These are phyloP conservation scores for Solanum hybrid DNA, from an alignment of 305 asterid species.

Conservation along the genomic window DNA sequence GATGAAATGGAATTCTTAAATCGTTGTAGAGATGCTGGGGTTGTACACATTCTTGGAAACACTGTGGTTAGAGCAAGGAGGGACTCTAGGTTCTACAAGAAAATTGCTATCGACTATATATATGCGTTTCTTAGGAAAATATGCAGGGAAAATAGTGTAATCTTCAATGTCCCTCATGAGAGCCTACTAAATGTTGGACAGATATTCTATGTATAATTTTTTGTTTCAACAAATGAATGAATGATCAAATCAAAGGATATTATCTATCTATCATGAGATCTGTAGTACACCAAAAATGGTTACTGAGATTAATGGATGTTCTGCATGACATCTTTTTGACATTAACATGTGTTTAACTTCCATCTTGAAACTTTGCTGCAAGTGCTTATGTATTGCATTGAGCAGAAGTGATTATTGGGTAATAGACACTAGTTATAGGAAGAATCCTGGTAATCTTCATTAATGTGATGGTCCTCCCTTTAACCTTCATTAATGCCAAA, in stretches of 20 bases:
- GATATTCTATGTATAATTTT: slow-evolving; percentile 61
- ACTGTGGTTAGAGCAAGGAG: slow-evolving; percentile 77
- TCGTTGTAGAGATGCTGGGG: slow-evolving; percentile 81
- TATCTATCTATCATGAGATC: background rate
- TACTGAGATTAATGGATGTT: background rate
- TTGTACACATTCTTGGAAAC: slow-evolving; percentile 92
- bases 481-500: no score
- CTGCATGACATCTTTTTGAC: background rate
- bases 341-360: background rate
- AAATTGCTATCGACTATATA: slow-evolving; percentile 71
- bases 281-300: background rate
- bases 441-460: background rate
- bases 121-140: slow-evolving; percentile 95
- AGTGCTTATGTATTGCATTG: background rate
- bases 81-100: slow-evolving; percentile 69
- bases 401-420: background rate
- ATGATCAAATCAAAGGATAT: background rate
- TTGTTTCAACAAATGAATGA: background rate
- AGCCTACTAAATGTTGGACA: slow-evolving; percentile 95
- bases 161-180: slow-evolving; percentile 92
- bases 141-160: slow-evolving; percentile 98
- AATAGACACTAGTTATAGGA: background rate
- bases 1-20: slow-evolving; percentile 77
- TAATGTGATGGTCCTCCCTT: background rate
- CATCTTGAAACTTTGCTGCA: background rate